These are phyloP conservation scores for Halophytophthora batemanensis DNA, from an alignment of 352 stramenopile genomes.

Conservation along the genomic window DNA sequence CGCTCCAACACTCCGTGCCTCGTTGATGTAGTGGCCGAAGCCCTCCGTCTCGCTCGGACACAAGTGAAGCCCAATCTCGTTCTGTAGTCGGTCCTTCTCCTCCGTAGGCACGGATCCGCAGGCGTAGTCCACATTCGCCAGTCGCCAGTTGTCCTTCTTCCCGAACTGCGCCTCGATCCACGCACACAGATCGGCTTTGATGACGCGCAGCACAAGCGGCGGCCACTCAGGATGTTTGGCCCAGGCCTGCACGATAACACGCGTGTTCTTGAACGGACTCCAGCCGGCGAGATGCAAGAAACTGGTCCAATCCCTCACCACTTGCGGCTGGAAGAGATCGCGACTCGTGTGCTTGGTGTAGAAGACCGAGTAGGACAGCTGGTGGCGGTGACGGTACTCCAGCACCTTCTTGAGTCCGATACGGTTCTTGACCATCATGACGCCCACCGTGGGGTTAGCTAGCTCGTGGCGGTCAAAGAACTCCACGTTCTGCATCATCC, in stretches of 20 bases:
- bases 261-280: constrained; percentile 80
- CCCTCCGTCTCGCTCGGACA: constrained; percentile 76
- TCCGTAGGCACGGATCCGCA: constrained; percentile 53
- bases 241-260: constrained; percentile 68
- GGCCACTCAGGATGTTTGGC: constrained; percentile 72
- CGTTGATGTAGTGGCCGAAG: constrained; percentile 87
- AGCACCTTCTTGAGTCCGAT: constrained; percentile 80
- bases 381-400: constrained; percentile 73
- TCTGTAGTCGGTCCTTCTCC: constrained; percentile 65
- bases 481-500: constrained; percentile 86
- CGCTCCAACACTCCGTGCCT: constrained; percentile 68
- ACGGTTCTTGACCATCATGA: constrained; percentile 85
- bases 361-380: constrained; percentile 73
- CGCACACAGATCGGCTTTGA: constrained; percentile 54
- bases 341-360: constrained; percentile 83
- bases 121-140: constrained; percentile 77
- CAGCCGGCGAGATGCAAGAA: constrained; percentile 70
- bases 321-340: constrained; percentile 53
- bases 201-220: constrained; percentile 63
- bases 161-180: constrained; percentile 69
- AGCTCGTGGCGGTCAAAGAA: constrained; percentile 83
- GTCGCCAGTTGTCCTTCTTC: constrained; percentile 35
- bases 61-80: constrained; percentile 71
- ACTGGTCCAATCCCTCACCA: constrained; percentile 66
- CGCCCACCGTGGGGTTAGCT: constrained; percentile 56